phyloP scores from a whole-genome alignment of 805 yeast genomes.

The Yarrowia porcina region DNA sequence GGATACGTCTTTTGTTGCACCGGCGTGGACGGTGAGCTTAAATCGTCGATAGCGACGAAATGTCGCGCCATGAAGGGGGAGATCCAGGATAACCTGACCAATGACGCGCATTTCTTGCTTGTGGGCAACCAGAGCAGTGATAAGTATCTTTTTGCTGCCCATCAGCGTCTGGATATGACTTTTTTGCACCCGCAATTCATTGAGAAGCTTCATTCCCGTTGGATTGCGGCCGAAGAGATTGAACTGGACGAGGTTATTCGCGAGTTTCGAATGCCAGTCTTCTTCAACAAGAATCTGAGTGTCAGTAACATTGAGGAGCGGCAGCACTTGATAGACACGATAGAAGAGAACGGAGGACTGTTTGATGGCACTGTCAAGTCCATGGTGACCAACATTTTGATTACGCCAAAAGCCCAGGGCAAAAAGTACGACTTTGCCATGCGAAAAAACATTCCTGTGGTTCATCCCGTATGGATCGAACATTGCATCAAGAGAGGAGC shows the following conservation, averaged over 20 bases:
- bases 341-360: constrained; percentile 39
- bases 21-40: constrained; percentile 1
- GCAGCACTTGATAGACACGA: constrained; percentile 31
- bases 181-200: constrained; percentile 53
- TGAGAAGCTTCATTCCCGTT: constrained; percentile 45
- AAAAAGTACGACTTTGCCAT: constrained; percentile 41
- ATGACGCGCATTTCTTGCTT: constrained; percentile 50
- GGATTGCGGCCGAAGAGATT: constrained; percentile 52
- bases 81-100: constrained; percentile 47
- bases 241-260: constrained; percentile 27
- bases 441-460: constrained; percentile 42
- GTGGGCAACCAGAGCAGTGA: constrained; percentile 53
- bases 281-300: background rate
- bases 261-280: constrained; percentile 7
- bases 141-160: constrained; percentile 52
- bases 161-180: constrained; percentile 47
- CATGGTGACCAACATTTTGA: constrained; percentile 33
- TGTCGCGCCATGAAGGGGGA: constrained; percentile 49
- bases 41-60: constrained; percentile 38
- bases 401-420: constrained; percentile 37
- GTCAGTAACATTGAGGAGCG: constrained; percentile 28
- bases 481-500: constrained; percentile 45
- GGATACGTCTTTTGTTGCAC: constrained; percentile 24
- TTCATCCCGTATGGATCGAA: constrained; percentile 46
- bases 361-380: constrained; percentile 31